phyloP scores from a whole-genome alignment of 208 protist genomes.

The Trypanosomatidae sp. region DNA sequence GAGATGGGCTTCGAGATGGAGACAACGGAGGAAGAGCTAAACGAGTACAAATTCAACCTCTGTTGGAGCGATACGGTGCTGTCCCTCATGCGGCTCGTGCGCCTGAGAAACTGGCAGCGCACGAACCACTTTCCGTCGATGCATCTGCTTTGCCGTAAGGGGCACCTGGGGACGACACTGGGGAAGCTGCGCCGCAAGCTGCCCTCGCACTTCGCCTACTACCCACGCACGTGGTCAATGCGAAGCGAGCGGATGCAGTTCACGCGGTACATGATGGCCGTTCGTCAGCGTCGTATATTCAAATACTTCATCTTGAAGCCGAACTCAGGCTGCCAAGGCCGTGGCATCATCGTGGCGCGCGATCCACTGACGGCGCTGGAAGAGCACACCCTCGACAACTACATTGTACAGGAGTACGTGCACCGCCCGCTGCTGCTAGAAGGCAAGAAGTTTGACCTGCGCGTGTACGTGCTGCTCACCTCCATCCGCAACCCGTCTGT shows the following conservation, averaged over 20 bases:
- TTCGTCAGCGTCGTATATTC: conserved; percentile 42
- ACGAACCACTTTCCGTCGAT: conserved; percentile 97
- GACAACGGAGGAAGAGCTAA: conserved; percentile 78
- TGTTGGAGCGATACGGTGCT: conserved; percentile 95
- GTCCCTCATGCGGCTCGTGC: conserved; percentile 84
- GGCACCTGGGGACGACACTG: conserved; percentile 91
- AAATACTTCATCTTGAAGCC: conserved; percentile 96
- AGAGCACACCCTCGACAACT: conserved; percentile 75
- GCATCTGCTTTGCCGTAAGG: conserved; percentile 94
- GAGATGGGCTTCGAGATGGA: conserved; percentile 75
- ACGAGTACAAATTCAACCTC: conserved; percentile 92
- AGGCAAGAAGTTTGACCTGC: conserved; percentile 96
- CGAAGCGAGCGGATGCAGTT: conserved; percentile 79
- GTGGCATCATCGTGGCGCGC: conserved; percentile 92
- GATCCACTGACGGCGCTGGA: conserved; percentile 82
- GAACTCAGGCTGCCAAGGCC: conserved; percentile 91
- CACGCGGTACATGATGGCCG: conserved; percentile 50
- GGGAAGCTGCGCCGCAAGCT: conserved; percentile 76
- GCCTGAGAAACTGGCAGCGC: conserved; percentile 91
- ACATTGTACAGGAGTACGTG: conserved; percentile 95
- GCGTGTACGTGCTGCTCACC: conserved; percentile 95
- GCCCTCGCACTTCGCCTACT: conserved; percentile 90
- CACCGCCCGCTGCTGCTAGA: conserved; percentile 90
- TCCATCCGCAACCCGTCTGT: conserved; percentile 88
- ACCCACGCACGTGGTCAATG: conserved; percentile 90